phyloP scores from a whole-genome alignment of 2,329 filamentous ascomycete species.

The Diaporthe capsici region DNA sequence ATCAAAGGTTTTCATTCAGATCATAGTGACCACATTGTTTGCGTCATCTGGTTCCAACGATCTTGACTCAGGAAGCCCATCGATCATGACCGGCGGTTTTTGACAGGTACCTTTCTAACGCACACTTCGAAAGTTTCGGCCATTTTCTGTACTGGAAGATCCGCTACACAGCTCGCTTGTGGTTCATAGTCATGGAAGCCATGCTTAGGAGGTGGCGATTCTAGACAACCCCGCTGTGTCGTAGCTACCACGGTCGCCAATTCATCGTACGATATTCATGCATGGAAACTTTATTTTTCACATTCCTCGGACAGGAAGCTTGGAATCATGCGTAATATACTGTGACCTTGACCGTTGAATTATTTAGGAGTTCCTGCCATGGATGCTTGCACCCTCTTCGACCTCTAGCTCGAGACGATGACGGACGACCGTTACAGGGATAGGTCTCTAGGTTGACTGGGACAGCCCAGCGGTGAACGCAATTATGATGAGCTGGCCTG shows the following conservation, averaged over 20 bases:
- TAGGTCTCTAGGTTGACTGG: neutral
- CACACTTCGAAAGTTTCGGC: no score
- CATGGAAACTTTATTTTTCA: neutral
- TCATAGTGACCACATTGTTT: neutral
- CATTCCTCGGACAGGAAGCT: neutral
- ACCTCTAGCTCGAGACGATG: neutral
- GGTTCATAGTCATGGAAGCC: neutral
- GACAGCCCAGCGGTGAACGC: neutral
- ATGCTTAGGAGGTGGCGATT: neutral
- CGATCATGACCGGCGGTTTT: no score
- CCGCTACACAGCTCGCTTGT: rapidly evolving
- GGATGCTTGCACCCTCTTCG: neutral
- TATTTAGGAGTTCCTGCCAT: no score
- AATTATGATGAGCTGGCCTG: neutral
- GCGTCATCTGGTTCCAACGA: neutral
- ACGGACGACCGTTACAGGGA: neutral
- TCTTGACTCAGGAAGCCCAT: neutral
- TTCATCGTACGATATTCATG: slow-evolving; percentile 14
- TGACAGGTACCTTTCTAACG: no score
- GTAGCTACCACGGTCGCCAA: neutral
- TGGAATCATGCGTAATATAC: neutral
- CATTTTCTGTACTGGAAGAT: neutral
- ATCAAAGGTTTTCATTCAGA: no score
- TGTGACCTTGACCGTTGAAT: neutral
- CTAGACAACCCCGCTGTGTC: neutral